A percentile compares a stretch with the other conserved stretches of the same genome.
Conservation (phyloP, 257 asterid genomes). For the Fraxinus cuspidata region DNA sequence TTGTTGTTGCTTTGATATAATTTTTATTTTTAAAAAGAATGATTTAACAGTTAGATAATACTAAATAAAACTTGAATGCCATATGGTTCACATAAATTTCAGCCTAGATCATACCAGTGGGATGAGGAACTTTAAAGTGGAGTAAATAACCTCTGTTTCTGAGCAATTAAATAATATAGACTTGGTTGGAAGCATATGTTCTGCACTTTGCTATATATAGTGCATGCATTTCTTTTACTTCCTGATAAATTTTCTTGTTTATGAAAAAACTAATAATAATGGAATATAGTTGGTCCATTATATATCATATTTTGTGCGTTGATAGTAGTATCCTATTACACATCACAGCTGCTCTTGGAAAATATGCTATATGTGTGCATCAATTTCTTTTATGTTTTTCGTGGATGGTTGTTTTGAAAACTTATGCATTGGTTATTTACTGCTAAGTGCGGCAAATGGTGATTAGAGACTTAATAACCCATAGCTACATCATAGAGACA, state of each 20-base stretch:
- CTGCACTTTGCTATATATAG: neutral
- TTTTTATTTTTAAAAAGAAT: no score
- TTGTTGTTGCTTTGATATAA: no score
- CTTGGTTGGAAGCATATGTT: neutral
- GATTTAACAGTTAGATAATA: no score
- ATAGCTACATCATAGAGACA: no score
- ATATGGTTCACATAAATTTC: no score
- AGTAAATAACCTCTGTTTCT: neutral
- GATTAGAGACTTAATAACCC: no score
- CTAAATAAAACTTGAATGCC: no score
- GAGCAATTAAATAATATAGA: neutral
- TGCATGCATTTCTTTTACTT: neutral
- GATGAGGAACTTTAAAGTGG: no score
- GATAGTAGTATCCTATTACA: no score
- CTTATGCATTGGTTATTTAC: no score
- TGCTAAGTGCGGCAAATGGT: no score
- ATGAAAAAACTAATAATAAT: neutral
- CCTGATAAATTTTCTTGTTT: neutral
- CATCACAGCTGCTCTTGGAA: neutral
- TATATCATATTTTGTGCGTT: neutral
- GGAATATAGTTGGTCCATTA: neutral
- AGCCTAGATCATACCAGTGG: no score
- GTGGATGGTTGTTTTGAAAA: neutral
- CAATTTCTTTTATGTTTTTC: neutral
- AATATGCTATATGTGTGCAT: neutral